Conservation (phyloP, 2,329 filamentous ascomycete genomes). For the Graphilbum ipis-grandicollis region DNA sequence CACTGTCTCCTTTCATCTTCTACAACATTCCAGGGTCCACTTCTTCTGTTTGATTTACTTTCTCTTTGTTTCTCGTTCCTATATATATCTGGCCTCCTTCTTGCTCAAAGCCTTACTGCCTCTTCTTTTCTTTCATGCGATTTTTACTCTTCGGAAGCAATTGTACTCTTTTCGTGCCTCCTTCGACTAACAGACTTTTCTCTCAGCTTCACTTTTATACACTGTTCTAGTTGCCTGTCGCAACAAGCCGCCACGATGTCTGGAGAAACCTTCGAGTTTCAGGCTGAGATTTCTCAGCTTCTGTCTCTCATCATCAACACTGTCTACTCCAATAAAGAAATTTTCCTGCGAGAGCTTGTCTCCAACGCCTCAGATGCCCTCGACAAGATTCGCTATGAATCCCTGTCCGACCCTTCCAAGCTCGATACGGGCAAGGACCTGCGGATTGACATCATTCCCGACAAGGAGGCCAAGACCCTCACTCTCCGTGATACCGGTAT, state of each 20-base stretch:
- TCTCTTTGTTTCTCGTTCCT: too few relatives aligned
- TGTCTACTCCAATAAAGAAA: constrained; percentile 99
- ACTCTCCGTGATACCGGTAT: constrained; percentile 98
- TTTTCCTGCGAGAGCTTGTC: constrained; percentile 95
- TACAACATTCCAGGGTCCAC: neutral
- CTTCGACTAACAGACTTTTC: too few relatives aligned
- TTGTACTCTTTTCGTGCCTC: too few relatives aligned
- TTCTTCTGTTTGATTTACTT: too few relatives aligned
- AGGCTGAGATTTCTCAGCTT: constrained; percentile 99
- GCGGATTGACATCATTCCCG: constrained; percentile 94
- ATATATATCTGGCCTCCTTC: too few relatives aligned
- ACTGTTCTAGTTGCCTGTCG: too few relatives aligned
- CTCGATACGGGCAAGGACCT: constrained; percentile 96
- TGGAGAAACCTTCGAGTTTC: constrained; percentile 95
- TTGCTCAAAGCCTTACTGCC: too few relatives aligned
- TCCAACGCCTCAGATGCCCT: constrained; percentile 98
- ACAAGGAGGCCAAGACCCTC: constrained; percentile 94
- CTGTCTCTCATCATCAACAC: constrained; percentile 99
- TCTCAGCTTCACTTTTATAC: constrained; percentile 12
- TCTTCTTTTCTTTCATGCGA: too few relatives aligned
- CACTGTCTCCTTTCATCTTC: neutral
- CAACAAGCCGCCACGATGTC: constrained; percentile 60
- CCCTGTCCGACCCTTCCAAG: constrained; percentile 91
- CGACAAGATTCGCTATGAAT: constrained; percentile 99
- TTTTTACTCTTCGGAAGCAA: too few relatives aligned